Evolutionary conservation across 2,329 filamentous ascomycete genomes (phyloP).

Genomic region (Cordyceps fumosorosea): DNA sequence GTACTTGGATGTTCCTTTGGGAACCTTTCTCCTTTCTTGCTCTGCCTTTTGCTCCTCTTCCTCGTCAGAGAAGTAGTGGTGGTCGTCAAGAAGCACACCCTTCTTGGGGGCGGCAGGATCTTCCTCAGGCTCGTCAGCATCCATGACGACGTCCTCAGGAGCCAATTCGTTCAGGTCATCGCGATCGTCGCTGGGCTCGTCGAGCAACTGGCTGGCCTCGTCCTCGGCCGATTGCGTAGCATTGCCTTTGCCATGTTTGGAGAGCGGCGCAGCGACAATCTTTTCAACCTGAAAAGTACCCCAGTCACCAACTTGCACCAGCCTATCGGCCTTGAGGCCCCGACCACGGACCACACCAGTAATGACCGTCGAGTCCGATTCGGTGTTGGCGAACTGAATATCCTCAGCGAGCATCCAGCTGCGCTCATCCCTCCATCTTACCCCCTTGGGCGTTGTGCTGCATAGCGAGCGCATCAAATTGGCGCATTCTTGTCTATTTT

Average conservation of each 20-base stretch:
- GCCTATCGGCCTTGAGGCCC: conserved; percentile 79
- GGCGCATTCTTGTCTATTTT: conserved; percentile 82
- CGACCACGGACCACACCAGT: conserved; percentile 83
- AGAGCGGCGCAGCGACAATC: conserved; percentile 69
- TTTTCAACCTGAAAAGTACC: conserved; percentile 89
- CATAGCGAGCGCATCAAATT: conserved; percentile 89
- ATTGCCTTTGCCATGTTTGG: conserved; percentile 54
- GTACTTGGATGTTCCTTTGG: conserved; percentile 87
- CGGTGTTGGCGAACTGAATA: conserved; percentile 60
- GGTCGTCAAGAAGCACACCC: conserved; percentile 89
- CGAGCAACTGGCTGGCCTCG: conserved; percentile 52
- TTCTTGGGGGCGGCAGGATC: conserved; percentile 52
- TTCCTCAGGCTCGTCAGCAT: conserved; percentile 46
- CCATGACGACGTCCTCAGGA: conserved; percentile 77
- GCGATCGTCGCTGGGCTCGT: conserved; percentile 67
- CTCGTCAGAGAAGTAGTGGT: conserved; percentile 97
- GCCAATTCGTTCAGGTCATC: conserved; percentile 80
- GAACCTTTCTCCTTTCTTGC: conserved; percentile 51
- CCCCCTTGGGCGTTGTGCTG: conserved; percentile 84
- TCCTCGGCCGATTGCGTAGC: conserved; percentile 65
- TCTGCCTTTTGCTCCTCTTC: conserved; percentile 53
- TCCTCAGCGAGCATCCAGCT: conserved; percentile 94
- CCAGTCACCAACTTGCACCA: conserved; percentile 90
- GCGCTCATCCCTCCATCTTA: conserved; percentile 91
- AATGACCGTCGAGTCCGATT: conserved; percentile 60